Conservation (phyloP, 2,329 filamentous ascomycete species). For the Hypoxylon sp. region DNA sequence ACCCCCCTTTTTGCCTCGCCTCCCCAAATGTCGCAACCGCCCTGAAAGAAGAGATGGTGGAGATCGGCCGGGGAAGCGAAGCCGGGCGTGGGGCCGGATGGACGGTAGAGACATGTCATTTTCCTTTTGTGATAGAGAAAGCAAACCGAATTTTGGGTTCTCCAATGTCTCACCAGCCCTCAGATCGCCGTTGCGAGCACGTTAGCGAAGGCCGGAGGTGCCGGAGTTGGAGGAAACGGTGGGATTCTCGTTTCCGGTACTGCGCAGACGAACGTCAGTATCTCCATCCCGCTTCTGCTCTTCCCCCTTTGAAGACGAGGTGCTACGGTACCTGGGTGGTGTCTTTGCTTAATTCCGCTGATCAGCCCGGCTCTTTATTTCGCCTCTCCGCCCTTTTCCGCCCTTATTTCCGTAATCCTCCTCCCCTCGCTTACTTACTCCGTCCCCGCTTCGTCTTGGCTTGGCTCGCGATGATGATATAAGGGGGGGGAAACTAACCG, state of each 20-base stretch:
- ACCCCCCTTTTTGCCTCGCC: neutral
- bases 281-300: neutral
- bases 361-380: neutral
- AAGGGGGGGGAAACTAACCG: neutral
- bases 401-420: neutral
- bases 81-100: neutral
- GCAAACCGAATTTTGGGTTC: neutral
- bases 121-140: neutral
- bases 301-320: neutral
- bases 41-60: neutral
- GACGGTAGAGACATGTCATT: neutral
- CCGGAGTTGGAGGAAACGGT: slow-evolving; percentile 14
- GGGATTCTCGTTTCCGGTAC: slow-evolving; percentile 15
- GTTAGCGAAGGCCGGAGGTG: slow-evolving; percentile 9
- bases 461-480: no score
- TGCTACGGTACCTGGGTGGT: neutral
- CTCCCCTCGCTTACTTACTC: neutral
- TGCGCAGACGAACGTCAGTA: slow-evolving; percentile 26
- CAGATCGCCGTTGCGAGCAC: slow-evolving; percentile 28
- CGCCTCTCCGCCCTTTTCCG: neutral
- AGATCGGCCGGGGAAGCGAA: neutral
- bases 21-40: neutral
- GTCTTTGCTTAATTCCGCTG: no score
- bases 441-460: neutral
- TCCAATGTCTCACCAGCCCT: neutral